These are phyloP conservation scores for Suillus subaureus DNA, from an alignment of 768 basidiomycete species.

Conservation along the genomic window DNA sequence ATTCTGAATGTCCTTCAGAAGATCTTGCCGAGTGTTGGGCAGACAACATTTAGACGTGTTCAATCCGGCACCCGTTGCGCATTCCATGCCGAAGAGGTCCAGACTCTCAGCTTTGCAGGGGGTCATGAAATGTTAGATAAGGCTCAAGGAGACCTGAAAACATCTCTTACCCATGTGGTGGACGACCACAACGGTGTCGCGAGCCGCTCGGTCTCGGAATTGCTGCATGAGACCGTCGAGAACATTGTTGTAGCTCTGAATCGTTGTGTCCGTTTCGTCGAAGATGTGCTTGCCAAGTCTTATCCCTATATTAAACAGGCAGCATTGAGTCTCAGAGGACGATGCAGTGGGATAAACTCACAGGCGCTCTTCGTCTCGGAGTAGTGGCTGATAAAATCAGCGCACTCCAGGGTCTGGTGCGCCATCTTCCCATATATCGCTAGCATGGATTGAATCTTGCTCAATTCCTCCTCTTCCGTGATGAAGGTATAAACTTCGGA, in stretches of 20 bases:
- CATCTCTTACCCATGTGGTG: background rate
- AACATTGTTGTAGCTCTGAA: background rate
- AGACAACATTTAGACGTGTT: too few species aligned
- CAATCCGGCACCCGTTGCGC: too few species aligned
- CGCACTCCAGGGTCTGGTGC: constrained; percentile 26
- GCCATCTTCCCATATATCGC: background rate
- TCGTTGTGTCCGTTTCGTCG: background rate
- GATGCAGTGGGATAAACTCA: constrained; percentile 6
- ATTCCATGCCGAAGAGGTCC: too few species aligned
- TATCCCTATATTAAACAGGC: background rate
- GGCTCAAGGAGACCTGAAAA: background rate
- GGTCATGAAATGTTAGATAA: background rate
- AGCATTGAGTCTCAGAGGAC: constrained; percentile 1
- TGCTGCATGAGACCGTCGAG: constrained; percentile 8
- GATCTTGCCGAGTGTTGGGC: too few species aligned
- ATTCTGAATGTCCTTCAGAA: too few species aligned
- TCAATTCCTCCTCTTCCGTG: constrained; percentile 2
- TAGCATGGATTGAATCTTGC: background rate
- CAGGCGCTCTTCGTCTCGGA: constrained; percentile 24
- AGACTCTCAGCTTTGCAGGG: background rate
- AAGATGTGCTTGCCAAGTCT: constrained; percentile 3
- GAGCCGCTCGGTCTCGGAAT: background rate
- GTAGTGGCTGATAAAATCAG: constrained; percentile 31
- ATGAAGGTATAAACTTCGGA: background rate
- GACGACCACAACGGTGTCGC: background rate